A percentile compares a stretch with the other conserved stretches of the same genome.
Conservation (phyloP, 192 early-diverging fungal genomes). For the Coemansia sp. region DNA sequence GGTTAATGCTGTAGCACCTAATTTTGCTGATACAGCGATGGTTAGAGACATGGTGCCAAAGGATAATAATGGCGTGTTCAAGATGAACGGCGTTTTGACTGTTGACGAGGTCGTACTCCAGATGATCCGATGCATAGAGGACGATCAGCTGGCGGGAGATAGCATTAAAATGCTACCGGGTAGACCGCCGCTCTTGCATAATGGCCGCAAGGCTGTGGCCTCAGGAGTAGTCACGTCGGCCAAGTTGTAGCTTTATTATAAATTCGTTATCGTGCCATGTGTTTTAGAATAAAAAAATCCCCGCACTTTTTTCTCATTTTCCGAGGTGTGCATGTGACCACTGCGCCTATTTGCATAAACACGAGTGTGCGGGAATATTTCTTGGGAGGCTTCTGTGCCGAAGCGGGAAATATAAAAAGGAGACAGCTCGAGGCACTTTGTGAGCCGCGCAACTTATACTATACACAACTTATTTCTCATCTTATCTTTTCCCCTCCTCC, state of each 20-base stretch:
- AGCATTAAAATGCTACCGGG: conserved; percentile 52
- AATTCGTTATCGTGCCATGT: neutral
- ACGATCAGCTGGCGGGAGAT: conserved; percentile 61
- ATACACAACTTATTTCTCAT: neutral
- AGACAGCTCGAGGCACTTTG: neutral
- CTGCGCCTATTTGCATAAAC: neutral
- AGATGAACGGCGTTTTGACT: conserved; percentile 37
- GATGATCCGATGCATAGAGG: conserved; percentile 65
- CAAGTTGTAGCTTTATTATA: conserved; percentile 27
- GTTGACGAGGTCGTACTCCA: conserved; percentile 62
- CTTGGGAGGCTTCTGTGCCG: neutral
- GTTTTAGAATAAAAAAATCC: neutral
- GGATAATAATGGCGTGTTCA: conserved; percentile 21
- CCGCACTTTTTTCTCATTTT: neutral
- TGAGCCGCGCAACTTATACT: neutral
- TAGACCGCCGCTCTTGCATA: conserved; percentile 33
- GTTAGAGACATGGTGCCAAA: conserved; percentile 27
- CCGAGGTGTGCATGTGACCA: neutral
- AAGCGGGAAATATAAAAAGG: neutral
- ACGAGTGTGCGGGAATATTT: neutral
- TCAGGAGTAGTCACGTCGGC: conserved; percentile 29
- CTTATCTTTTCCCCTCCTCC: too few species aligned
- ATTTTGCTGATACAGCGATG: conserved; percentile 62
- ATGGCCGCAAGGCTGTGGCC: conserved; percentile 44
- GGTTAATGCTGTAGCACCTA: conserved; percentile 70